A percentile compares a stretch with the other conserved stretches of the same genome.
phyloP scores from a whole-genome alignment of 2,329 filamentous ascomycete species.

The Hypoxylon sp. region DNA sequence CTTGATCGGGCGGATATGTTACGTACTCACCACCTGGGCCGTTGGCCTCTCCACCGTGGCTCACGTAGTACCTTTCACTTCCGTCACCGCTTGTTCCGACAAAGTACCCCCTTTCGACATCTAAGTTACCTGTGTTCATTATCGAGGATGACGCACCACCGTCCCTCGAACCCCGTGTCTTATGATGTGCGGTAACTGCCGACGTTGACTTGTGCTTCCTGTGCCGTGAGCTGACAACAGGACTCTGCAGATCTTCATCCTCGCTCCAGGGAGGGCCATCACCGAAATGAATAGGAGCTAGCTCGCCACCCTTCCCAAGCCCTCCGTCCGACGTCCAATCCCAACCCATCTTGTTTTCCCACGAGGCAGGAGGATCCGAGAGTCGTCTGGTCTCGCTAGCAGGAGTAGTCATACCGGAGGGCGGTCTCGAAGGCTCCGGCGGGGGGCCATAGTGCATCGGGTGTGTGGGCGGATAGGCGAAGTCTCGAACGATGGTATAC shows the following conservation, averaged over 20 bases:
- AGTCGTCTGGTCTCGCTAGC: slow-evolving; percentile 83
- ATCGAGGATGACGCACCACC: slow-evolving; percentile 59
- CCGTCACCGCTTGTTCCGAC: slow-evolving; percentile 77
- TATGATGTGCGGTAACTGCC: slow-evolving; percentile 63
- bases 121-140: slow-evolving; percentile 66
- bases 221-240: slow-evolving; percentile 87
- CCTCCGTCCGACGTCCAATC: slow-evolving; percentile 68
- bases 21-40: slow-evolving; percentile 85
- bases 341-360: slow-evolving; percentile 78
- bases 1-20: slow-evolving; percentile 79
- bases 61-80: slow-evolving; percentile 81
- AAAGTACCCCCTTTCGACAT: slow-evolving; percentile 76
- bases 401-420: slow-evolving; percentile 87
- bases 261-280: slow-evolving; percentile 95
- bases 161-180: slow-evolving; percentile 62
- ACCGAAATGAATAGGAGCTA: slow-evolving; percentile 86
- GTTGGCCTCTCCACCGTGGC: slow-evolving; percentile 77
- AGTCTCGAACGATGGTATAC: slow-evolving; percentile 95
- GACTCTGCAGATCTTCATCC: slow-evolving; percentile 94
- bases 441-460: slow-evolving; percentile 96
- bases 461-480: slow-evolving; percentile 87
- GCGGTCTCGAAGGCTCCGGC: slow-evolving; percentile 76
- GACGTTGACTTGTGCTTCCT: slow-evolving; percentile 85
- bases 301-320: slow-evolving; percentile 75
- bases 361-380: slow-evolving; percentile 84